Percentiles rank a stretch among this genome's conserved stretches.
Evolutionary conservation across 768 basidiomycete genomes (phyloP).

Genomic region (Trametopsis cervina): DNA sequence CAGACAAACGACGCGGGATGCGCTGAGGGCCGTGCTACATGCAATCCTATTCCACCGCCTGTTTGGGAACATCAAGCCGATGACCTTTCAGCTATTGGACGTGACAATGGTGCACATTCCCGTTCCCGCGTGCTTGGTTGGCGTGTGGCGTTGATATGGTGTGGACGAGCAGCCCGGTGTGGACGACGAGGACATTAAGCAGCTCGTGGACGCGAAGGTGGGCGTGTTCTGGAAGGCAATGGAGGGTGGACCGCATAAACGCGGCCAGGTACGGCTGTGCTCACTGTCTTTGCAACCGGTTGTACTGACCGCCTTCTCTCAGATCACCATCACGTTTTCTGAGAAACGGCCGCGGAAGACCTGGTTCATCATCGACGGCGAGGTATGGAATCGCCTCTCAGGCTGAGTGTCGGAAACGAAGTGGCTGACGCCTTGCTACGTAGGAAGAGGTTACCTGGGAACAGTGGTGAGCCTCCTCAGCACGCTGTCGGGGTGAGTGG

Average conservation of each 20-base stretch:
- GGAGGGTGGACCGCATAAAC: constrained; percentile 53
- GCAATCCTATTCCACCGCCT: constrained; percentile 78
- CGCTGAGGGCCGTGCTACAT: constrained; percentile 71
- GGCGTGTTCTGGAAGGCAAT: constrained; percentile 74
- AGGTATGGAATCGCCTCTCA: constrained; percentile 18
- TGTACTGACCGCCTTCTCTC: not conserved
- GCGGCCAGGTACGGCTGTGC: constrained; percentile 72
- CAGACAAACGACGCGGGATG: constrained; percentile 65
- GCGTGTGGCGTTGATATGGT: too few species aligned
- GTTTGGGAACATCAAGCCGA: constrained; percentile 73
- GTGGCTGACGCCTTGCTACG: not conserved
- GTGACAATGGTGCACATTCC: constrained; percentile 86
- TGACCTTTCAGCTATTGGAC: constrained; percentile 73
- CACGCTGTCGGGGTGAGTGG: too few species aligned
- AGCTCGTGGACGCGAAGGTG: constrained; percentile 68
- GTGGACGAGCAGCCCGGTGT: constrained; percentile 63
- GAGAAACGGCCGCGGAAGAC: constrained; percentile 73
- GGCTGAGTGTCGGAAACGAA: too few species aligned
- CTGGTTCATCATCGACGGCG: constrained; percentile 50
- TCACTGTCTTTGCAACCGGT: too few species aligned
- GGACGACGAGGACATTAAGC: constrained; percentile 63
- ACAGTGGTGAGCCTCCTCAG: too few species aligned
- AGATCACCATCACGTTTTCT: constrained; percentile 72
- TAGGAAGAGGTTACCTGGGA: constrained; percentile 86
- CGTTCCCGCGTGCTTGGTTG: too few species aligned